A percentile compares a stretch with the other conserved stretches of the same genome.
Evolutionary conservation across 2,329 filamentous ascomycete genomes (phyloP).

Genomic region (Akanthomyces lecanii): DNA sequence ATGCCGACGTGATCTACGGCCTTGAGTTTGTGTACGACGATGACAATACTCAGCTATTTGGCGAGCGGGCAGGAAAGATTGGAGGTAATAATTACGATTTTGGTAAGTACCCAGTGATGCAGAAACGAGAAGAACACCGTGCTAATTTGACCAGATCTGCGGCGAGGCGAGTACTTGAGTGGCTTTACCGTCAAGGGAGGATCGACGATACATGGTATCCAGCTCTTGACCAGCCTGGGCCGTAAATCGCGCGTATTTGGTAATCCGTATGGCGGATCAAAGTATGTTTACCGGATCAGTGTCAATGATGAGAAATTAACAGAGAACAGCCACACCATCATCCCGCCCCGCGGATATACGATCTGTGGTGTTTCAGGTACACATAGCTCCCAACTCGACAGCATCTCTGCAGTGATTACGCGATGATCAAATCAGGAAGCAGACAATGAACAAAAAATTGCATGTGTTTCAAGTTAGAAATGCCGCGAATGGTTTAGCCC

Average conservation of each 20-base stretch:
- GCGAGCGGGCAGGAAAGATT: conserved; percentile 67
- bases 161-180: conserved; percentile 78
- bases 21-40: conserved; percentile 94
- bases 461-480: not conserved
- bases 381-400: conserved; percentile 76
- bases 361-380: conserved; percentile 86
- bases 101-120: conserved; percentile 46
- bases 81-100: conserved; percentile 73
- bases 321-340: conserved; percentile 67
- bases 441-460: not conserved
- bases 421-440: conserved; percentile 23
- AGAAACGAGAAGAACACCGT: not conserved
- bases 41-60: conserved; percentile 77
- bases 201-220: conserved; percentile 80
- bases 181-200: conserved; percentile 82
- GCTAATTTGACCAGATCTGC: conserved; percentile 57
- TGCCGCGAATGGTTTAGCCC: not conserved
- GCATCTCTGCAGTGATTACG: conserved; percentile 70
- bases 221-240: conserved; percentile 85
- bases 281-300: conserved; percentile 54
- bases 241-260: conserved; percentile 82
- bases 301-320: not conserved
- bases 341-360: conserved; percentile 83
- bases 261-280: conserved; percentile 71
- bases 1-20: conserved; percentile 70